Percentiles rank a stretch among this genome's conserved stretches.
These are phyloP conservation scores for Athelia sp. DNA, from an alignment of 1,284 basidiomycete species.

Conservation along the genomic window DNA sequence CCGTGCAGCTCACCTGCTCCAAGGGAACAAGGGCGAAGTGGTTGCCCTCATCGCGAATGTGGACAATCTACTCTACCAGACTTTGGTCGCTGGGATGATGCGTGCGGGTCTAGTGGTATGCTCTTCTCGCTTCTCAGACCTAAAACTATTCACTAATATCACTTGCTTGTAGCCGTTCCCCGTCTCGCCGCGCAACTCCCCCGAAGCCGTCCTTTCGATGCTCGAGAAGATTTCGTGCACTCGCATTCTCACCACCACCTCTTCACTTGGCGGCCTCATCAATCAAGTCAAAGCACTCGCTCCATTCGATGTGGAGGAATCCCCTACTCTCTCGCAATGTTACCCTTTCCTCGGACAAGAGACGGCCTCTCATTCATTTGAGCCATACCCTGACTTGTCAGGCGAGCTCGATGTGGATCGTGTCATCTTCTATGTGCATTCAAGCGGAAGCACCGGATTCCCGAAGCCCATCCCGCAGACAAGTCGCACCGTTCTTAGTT, in stretches of 20 bases:
- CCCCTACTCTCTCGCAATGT: constrained; percentile 17
- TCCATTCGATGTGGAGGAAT: constrained; percentile 15
- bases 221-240: constrained; percentile 18
- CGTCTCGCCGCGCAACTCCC: constrained; percentile 27
- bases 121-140: not conserved
- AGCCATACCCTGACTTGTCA: constrained; percentile 15
- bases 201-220: constrained; percentile 20
- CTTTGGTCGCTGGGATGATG: constrained; percentile 20
- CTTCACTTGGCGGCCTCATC: constrained; percentile 15
- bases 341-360: constrained; percentile 26
- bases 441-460: constrained; percentile 22
- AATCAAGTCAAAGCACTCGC: constrained; percentile 10
- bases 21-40: constrained; percentile 22
- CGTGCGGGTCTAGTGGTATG: constrained; percentile 24
- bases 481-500: constrained; percentile 9
- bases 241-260: constrained; percentile 16
- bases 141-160: not conserved
- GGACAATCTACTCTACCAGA: constrained; percentile 29
- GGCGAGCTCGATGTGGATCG: constrained; percentile 3
- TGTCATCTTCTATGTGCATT: constrained; percentile 16
- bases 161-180: constrained; percentile 28
- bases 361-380: constrained; percentile 14
- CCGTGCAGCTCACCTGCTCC: constrained; percentile 22
- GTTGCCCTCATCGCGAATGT: constrained; percentile 28
- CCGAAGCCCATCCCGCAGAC: constrained; percentile 19